Evolutionary conservation across 176 grass and related monocot species (phyloP).

Genomic region (Areca catechu): DNA sequence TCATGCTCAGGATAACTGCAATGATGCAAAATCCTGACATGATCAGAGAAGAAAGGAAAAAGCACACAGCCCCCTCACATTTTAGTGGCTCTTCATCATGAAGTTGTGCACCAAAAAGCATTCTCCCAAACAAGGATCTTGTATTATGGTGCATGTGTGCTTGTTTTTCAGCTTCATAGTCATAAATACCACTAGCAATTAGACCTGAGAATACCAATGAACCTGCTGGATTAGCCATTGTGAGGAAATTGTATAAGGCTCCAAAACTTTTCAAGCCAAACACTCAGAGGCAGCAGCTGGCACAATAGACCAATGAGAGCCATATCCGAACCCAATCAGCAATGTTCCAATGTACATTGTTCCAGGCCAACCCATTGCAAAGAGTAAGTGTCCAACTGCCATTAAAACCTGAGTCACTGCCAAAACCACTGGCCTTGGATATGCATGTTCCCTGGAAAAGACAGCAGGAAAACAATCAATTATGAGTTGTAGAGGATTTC

Average conservation of each 20-base stretch:
- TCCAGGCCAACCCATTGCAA: constrained; percentile 62
- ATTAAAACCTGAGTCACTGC: constrained; percentile 63
- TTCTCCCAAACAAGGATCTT: constrained; percentile 5
- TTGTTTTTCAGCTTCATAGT: constrained; percentile 71
- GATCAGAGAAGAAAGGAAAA: constrained; percentile 74
- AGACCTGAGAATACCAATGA: constrained; percentile 88
- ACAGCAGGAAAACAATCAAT: no score
- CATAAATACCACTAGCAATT: constrained; percentile 84
- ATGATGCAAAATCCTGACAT: constrained; percentile 80
- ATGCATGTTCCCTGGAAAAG: constrained; percentile 53
- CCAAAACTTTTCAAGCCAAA: constrained; percentile 66
- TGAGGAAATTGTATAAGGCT: constrained; percentile 35
- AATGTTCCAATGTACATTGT: constrained; percentile 33
- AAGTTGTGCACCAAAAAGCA: constrained; percentile 21
- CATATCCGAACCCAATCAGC: constrained; percentile 40
- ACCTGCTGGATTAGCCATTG: constrained; percentile 62
- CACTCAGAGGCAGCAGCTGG: constrained; percentile 36
- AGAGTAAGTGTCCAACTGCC: constrained; percentile 72
- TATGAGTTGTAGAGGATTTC: no score
- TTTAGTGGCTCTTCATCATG: constrained; percentile 27
- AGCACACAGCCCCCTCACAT: constrained; percentile 68
- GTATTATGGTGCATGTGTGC: constrained; percentile 16
- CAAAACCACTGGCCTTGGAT: constrained; percentile 70
- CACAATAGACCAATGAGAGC: constrained; percentile 37
- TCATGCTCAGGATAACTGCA: constrained; percentile 49